A percentile compares a stretch with the other conserved stretches of the same genome.
Evolutionary conservation across 75 land plant species (phyloP).

Genomic region (Gnetum montanum): DNA sequence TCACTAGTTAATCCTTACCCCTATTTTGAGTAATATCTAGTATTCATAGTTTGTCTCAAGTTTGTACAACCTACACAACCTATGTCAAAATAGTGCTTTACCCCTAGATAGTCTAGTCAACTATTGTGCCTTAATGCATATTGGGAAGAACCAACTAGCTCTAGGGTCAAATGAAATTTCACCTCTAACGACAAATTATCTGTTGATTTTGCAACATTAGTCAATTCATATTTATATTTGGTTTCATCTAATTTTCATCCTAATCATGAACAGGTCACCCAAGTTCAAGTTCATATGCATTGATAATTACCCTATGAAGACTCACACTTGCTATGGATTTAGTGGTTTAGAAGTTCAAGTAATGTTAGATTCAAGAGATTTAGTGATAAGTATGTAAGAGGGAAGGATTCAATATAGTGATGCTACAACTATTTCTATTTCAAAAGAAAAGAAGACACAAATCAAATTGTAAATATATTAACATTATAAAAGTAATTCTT

Average conservation of each 20-base stretch:
- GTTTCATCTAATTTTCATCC: not conserved
- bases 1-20: constrained; percentile 7
- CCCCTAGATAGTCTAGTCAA: not conserved
- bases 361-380: too few relatives aligned
- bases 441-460: not conserved
- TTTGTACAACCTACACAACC: not conserved
- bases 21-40: not conserved
- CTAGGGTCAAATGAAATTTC: not conserved
- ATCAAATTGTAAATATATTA: not conserved
- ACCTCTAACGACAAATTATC: not conserved
- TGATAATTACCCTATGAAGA: too few relatives aligned
- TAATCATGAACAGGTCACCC: not conserved
- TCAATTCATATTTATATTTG: too few relatives aligned
- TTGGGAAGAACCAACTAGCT: not conserved
- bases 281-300: too few relatives aligned
- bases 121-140: not conserved
- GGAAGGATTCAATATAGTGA: too few relatives aligned
- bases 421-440: too few relatives aligned
- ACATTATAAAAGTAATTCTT: not conserved
- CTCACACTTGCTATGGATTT: too few relatives aligned
- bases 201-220: not conserved
- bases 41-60: constrained; percentile 3
- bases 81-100: not conserved
- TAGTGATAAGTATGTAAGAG: too few relatives aligned
- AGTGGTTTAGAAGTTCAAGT: too few relatives aligned